A percentile compares a stretch with the other conserved stretches of the same genome.
phyloP scores from a whole-genome alignment of 345 rosid genomes.

The Geranium brycei region DNA sequence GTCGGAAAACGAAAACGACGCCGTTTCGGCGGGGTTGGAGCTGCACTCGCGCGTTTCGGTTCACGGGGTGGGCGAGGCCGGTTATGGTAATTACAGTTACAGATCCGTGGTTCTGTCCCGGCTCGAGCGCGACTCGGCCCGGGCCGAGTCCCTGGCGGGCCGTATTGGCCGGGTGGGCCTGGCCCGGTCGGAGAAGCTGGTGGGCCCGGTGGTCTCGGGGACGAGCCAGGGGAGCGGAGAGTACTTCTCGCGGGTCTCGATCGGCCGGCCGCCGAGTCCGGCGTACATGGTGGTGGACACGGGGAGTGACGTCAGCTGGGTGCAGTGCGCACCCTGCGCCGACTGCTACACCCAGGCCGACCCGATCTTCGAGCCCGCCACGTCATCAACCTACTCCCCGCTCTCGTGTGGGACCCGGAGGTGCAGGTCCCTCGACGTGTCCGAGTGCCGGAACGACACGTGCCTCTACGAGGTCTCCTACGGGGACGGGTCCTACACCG shows the following conservation, averaged over 20 bases:
- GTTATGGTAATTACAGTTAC: slow-evolving; percentile 51
- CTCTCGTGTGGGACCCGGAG: slow-evolving; percentile 48
- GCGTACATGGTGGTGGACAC: slow-evolving; percentile 73
- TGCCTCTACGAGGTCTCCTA: slow-evolving; percentile 80
- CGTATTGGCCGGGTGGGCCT: slow-evolving; percentile 47
- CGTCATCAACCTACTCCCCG: slow-evolving; percentile 51
- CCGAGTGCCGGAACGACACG: slow-evolving; percentile 49
- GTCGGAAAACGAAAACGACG: neutral
- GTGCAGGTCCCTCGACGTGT: slow-evolving; percentile 55
- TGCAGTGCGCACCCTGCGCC: slow-evolving; percentile 82
- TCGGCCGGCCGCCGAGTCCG: slow-evolving; percentile 62
- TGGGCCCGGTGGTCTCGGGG: slow-evolving; percentile 59
- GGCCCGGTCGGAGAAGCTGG: slow-evolving; percentile 26
- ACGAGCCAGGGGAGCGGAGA: slow-evolving; percentile 87
- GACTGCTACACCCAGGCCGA: slow-evolving; percentile 80
- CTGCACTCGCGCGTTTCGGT: slow-evolving; percentile 42
- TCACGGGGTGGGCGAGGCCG: slow-evolving; percentile 13
- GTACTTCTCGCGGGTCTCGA: slow-evolving; percentile 74
- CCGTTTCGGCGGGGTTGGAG: slow-evolving; percentile 19
- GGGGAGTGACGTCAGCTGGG: slow-evolving; percentile 86
- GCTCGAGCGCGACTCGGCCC: slow-evolving; percentile 58
- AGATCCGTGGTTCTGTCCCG: slow-evolving; percentile 47
- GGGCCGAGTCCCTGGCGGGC: slow-evolving; percentile 40
- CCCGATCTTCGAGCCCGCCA: slow-evolving; percentile 65
- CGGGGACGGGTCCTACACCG: slow-evolving; percentile 85